Percentiles rank a stretch among this genome's conserved stretches.
Conservation (phyloP, 129 eudicot species). For the Tagetes patula region DNA sequence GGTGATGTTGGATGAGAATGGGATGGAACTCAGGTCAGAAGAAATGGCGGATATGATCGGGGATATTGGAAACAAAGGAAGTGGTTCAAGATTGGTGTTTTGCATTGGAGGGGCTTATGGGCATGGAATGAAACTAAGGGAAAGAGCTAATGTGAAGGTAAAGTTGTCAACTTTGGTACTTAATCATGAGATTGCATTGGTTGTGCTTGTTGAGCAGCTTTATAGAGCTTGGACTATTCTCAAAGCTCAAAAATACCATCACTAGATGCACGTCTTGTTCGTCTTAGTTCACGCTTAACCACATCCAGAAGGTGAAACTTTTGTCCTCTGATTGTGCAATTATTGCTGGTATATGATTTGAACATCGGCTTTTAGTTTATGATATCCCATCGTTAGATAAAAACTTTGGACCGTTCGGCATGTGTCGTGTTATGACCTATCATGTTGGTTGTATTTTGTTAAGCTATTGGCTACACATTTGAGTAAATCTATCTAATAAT, state of each 20-base stretch:
- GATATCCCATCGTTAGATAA: too few relatives aligned
- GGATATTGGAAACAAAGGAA: conserved; percentile 74
- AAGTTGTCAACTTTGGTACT: conserved; percentile 75
- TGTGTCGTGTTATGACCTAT: too few relatives aligned
- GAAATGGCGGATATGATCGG: conserved; percentile 77
- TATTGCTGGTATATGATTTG: not conserved
- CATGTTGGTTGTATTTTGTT: too few relatives aligned
- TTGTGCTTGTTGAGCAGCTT: conserved; percentile 81
- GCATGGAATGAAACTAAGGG: conserved; percentile 70
- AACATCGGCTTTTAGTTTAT: not conserved
- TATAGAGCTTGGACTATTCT: conserved; percentile 93
- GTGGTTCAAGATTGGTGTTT: conserved; percentile 66
- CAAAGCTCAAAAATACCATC: conserved; percentile 90
- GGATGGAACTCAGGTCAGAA: conserved; percentile 63
- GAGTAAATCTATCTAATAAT: too few relatives aligned
- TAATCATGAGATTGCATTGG: conserved; percentile 85
- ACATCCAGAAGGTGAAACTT: not conserved
- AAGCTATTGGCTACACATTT: too few relatives aligned
- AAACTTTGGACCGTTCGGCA: too few relatives aligned
- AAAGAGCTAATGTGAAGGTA: conserved; percentile 61
- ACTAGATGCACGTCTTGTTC: conserved; percentile 36
- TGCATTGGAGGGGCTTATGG: conserved; percentile 98
- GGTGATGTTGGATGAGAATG: conserved; percentile 86
- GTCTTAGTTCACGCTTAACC: not conserved
- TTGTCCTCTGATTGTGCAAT: not conserved